Conservation (phyloP, 805 yeast genomes). For the Kodamaea neixiangensis region DNA sequence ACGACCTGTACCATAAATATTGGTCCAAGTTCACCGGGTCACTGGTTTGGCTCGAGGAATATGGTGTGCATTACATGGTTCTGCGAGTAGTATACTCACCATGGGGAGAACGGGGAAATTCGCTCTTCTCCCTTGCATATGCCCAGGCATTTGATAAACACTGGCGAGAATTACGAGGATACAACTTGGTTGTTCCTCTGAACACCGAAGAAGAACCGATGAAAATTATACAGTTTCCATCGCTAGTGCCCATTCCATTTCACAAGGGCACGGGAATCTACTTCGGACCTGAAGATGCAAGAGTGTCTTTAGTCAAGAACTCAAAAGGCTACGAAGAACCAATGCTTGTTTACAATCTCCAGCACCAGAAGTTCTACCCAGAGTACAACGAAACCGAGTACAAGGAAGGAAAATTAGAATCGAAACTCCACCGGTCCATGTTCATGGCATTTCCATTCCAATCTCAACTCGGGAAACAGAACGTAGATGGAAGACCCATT, state of each 20-base stretch:
- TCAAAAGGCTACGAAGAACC: constrained; percentile 46
- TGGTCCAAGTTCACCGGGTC: constrained; percentile 55
- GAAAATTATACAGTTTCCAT: constrained; percentile 22
- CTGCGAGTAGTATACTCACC: constrained; percentile 34
- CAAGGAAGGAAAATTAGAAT: constrained; percentile 6
- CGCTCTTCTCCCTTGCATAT: constrained; percentile 26
- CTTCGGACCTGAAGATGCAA: constrained; percentile 55
- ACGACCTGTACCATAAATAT: constrained; percentile 15
- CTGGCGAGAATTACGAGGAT: constrained; percentile 25
- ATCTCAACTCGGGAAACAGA: constrained; percentile 30
- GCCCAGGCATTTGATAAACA: constrained; percentile 24
- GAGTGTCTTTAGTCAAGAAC: constrained; percentile 37
- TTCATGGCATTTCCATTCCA: constrained; percentile 37
- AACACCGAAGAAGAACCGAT: constrained; percentile 7
- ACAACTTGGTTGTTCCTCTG: constrained; percentile 26
- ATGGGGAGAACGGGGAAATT: constrained; percentile 24
- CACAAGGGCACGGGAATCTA: constrained; percentile 25
- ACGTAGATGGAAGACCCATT: constrained; percentile 23
- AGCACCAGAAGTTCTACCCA: constrained; percentile 17
- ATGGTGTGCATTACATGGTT: constrained; percentile 50
- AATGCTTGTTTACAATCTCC: constrained; percentile 44
- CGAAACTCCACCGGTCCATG: constrained; percentile 27
- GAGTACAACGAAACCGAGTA: constrained; percentile 1
- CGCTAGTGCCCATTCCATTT: constrained; percentile 31
- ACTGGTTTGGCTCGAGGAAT: constrained; percentile 54